Evolutionary conservation across 2,329 filamentous ascomycete genomes (phyloP).

Genomic region (Phaeosphaeria sp.): DNA sequence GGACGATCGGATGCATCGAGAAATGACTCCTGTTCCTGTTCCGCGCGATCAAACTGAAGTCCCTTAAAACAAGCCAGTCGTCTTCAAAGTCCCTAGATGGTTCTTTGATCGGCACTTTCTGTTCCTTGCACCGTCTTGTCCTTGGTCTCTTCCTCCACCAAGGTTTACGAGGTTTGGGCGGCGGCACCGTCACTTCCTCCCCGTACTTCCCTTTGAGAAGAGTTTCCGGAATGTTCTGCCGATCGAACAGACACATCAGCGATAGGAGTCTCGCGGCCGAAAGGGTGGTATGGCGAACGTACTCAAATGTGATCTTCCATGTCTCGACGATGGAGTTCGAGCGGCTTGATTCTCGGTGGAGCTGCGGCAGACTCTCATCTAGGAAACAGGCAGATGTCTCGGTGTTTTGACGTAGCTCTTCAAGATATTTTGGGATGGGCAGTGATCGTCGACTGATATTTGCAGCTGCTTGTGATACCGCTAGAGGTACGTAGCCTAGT

Average conservation of each 20-base stretch:
- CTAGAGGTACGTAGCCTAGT: conserved; percentile 23
- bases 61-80: conserved; percentile 15
- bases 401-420: conserved; percentile 32
- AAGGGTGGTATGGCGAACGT: conserved; percentile 38
- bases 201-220: conserved; percentile 21
- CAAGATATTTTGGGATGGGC: background rate
- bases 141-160: background rate
- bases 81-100: conserved; percentile 16
- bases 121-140: background rate
- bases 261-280: conserved; percentile 53
- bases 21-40: conserved; percentile 12
- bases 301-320: conserved; percentile 40
- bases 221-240: conserved; percentile 27
- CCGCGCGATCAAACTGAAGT: conserved; percentile 19
- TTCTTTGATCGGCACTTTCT: too few species aligned
- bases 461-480: conserved; percentile 30
- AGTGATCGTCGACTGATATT: conserved; percentile 25
- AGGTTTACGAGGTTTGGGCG: background rate
- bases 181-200: background rate
- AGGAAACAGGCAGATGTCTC: background rate
- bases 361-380: conserved; percentile 21
- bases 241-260: conserved; percentile 36
- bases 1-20: conserved; percentile 28
- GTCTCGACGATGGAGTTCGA: conserved; percentile 46
- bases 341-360: conserved; percentile 16